These are phyloP conservation scores for Ophiostoma populinum DNA, from an alignment of 2,329 filamentous ascomycete genomes.

Conservation along the genomic window DNA sequence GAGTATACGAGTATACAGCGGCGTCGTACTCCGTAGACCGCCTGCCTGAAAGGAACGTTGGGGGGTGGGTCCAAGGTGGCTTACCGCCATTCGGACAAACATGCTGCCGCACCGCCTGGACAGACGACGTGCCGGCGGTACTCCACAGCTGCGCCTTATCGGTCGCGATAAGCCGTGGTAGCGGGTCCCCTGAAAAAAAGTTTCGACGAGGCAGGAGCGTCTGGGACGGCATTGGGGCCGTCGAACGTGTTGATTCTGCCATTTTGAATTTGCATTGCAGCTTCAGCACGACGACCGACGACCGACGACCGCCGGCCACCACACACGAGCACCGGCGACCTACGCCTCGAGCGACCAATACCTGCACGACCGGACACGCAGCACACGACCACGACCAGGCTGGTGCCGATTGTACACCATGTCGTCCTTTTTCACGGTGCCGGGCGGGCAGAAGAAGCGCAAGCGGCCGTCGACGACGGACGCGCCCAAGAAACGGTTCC, in stretches of 20 bases:
- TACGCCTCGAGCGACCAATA: too few relatives aligned
- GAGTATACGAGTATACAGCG: too few relatives aligned
- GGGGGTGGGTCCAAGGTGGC: slow-evolving; percentile 5
- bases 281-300: not conserved
- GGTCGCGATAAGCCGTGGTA: slow-evolving; percentile 6
- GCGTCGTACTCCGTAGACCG: slow-evolving; percentile 5
- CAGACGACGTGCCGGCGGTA: not conserved
- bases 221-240: slow-evolving; percentile 1
- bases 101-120: slow-evolving; percentile 10
- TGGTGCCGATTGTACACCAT: slow-evolving; percentile 25
- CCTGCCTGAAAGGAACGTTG: slow-evolving; percentile 7
- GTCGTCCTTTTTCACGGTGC: slow-evolving; percentile 93
- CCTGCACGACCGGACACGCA: too few relatives aligned
- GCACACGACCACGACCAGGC: too few relatives aligned
- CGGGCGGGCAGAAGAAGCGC: slow-evolving; percentile 75
- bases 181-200: slow-evolving; percentile 11
- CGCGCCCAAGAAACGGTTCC: slow-evolving; percentile 42
- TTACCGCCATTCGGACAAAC: slow-evolving; percentile 8
- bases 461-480: slow-evolving; percentile 48
- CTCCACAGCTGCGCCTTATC: slow-evolving; percentile 6
- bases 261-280: slow-evolving; percentile 1
- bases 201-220: slow-evolving; percentile 4
- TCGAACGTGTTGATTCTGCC: slow-evolving; percentile 4
- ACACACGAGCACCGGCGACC: too few relatives aligned
- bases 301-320: too few relatives aligned